Base-by-base conservation (phyloP, 2,329 filamentous ascomycete species). In the Curvularia lunata region DNA sequence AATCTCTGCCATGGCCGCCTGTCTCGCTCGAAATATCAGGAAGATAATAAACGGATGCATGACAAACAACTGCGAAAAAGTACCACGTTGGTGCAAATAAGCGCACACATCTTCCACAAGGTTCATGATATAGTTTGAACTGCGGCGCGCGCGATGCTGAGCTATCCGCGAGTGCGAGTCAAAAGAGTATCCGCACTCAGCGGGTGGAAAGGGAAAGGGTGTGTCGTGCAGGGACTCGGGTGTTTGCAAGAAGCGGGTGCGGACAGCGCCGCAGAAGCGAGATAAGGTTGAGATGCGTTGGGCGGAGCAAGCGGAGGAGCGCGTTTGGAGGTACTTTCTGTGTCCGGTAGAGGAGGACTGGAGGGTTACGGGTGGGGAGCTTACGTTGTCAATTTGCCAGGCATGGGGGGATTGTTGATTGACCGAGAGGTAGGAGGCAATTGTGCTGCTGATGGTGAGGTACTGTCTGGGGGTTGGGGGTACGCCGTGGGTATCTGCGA, bases 101-200 rank as follows among this genome's bases (percentile, higher is more conserved):
- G 59, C 60, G 28, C 66, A 74, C 1, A 68, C 62, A 23, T 75
- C 71, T 46, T 72, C 68, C 0, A 70, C 61, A 0, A 75, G 66
- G 13, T 74, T 74, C 71, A 74, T 73, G 10, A 72, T 42, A 19
- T 69, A 68, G 40, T 73, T 74, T 3, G 67, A 72, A 0, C 64
- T 68, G 4, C 57, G 48, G 7, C 58, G 68, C 1, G 54, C 25
- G 1, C 71, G 66, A 43, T 75, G 72, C 37, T 72, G 65, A 4
- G 58, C 52, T 0, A 75, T 52, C 0, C 71, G 56, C 1, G n/a
- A 19, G 6, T 63, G 66, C 0, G 69, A 62, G n/a, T 68, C 38
- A 5, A 54, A 47, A 0, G 68, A 64, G 52, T 73, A 75, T 16
- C 70, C 70, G 32, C 68, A 69, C 45, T 75, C 72, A 1, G 56